A percentile compares a stretch with the other conserved stretches of the same genome.
These are phyloP conservation scores for Pichia sp. DNA, from an alignment of 1,139 yeast genomes.

Conservation along the genomic window DNA sequence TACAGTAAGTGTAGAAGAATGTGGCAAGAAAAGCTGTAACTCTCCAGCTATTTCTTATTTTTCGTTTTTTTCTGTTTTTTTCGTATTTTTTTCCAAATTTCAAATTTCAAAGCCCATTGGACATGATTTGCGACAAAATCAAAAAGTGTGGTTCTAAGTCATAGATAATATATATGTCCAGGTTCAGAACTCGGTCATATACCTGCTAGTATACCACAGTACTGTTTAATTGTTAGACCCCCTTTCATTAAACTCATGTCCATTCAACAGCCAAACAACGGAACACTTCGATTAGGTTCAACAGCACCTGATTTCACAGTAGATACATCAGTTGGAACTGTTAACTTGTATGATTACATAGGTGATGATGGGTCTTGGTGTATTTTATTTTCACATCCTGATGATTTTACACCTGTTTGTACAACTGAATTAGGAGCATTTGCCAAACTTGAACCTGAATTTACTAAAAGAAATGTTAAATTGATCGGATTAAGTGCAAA, in stretches of 20 bases:
- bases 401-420: conserved; percentile 84
- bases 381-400: conserved; percentile 79
- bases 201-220: too few species aligned
- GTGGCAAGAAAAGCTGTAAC: too few species aligned
- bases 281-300: conserved; percentile 45
- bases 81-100: too few species aligned
- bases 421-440: conserved; percentile 88
- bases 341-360: conserved; percentile 68
- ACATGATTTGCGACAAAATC: background rate
- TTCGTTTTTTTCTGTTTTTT: too few species aligned
- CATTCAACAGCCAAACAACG: conserved; percentile 25
- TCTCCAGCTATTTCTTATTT: too few species aligned
- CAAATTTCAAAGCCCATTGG: background rate
- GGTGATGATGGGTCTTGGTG: conserved; percentile 60
- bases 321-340: conserved; percentile 66
- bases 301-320: conserved; percentile 76
- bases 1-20: too few species aligned
- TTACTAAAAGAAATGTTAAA: conserved; percentile 68
- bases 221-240: background rate
- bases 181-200: too few species aligned
- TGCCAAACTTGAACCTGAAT: conserved; percentile 77
- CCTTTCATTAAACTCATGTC: conserved; percentile 17
- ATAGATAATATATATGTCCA: too few species aligned
- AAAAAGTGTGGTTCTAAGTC: background rate
- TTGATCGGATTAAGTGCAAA: conserved; percentile 76